Conservation (phyloP, 768 basidiomycete species). For the Pisolithus tinctorius region DNA sequence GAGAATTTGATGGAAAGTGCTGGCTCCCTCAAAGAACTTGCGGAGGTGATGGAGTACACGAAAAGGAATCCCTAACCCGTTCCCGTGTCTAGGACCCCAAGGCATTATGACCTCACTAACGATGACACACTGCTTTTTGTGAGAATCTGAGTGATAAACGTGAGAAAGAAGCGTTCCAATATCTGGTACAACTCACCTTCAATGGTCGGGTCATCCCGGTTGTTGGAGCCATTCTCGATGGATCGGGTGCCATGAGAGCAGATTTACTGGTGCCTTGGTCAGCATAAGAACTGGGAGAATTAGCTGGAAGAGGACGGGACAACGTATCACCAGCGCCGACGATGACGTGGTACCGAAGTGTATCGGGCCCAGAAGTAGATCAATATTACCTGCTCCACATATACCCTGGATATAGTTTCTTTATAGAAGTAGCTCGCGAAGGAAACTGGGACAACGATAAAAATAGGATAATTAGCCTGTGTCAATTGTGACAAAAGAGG, state of each 20-base stretch:
- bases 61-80: conserved; percentile 97
- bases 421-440: not conserved
- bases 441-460: too few relatives aligned
- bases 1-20: conserved; percentile 90
- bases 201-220: conserved; percentile 93
- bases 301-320: conserved; percentile 20
- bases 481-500: too few relatives aligned
- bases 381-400: not conserved
- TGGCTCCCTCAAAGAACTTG: conserved; percentile 95
- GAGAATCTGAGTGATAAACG: conserved; percentile 59
- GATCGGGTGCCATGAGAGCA: conserved; percentile 91
- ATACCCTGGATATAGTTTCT: conserved; percentile 26
- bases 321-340: conserved; percentile 91
- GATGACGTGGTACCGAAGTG: conserved; percentile 95
- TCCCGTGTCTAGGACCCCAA: conserved; percentile 96
- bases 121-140: conserved; percentile 93
- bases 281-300: not conserved
- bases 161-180: not conserved
- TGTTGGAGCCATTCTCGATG: conserved; percentile 91
- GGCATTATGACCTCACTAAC: conserved; percentile 93
- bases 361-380: conserved; percentile 39
- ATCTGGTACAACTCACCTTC: conserved; percentile 50
- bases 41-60: conserved; percentile 97
- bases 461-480: too few relatives aligned
- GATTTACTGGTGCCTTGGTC: conserved; percentile 59